Evolutionary conservation across 2,329 filamentous ascomycete species (phyloP).

Genomic region (Ilyonectria mors-panacis): DNA sequence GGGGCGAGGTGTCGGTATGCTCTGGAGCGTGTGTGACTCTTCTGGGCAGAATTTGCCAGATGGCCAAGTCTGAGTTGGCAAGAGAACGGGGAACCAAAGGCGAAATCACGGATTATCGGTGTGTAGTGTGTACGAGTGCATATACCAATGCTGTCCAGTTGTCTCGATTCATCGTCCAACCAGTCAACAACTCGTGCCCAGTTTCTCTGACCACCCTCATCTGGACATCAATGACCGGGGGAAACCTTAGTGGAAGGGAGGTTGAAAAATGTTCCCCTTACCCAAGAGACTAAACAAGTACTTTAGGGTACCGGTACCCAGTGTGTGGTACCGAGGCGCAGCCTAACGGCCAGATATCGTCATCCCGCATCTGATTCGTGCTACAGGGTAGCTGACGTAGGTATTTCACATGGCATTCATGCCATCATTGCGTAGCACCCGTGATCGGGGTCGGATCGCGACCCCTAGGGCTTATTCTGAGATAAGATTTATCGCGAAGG

Average conservation of each 20-base stretch:
- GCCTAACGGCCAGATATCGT: conserved; percentile 37
- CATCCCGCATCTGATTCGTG: conserved; percentile 41
- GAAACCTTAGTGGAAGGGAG: conserved; percentile 12
- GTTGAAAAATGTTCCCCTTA: conserved; percentile 21
- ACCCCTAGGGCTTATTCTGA: conserved; percentile 24
- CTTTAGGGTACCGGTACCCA: conserved; percentile 41
- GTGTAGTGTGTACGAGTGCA: conserved; percentile 9
- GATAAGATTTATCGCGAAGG: conserved; percentile 6
- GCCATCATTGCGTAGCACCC: conserved; percentile 3
- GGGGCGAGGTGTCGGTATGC: conserved; percentile 8
- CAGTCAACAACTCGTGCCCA: conserved; percentile 19
- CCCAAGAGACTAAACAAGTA: conserved; percentile 30
- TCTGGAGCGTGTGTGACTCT: conserved; percentile 17
- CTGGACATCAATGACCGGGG: conserved; percentile 7
- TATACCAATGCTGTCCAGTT: conserved; percentile 4
- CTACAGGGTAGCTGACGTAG: conserved; percentile 24
- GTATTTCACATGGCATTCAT: conserved; percentile 25
- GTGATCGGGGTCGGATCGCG: conserved; percentile 3
- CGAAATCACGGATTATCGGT: conserved; percentile 10
- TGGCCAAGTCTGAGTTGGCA: conserved; percentile 24
- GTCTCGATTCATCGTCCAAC: conserved; percentile 14
- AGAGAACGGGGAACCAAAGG: conserved; percentile 5
- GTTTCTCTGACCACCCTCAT: conserved; percentile 29
- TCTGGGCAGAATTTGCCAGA: conserved; percentile 9
- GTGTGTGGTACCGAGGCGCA: conserved; percentile 40